These are phyloP conservation scores for Musa troglodytarum DNA, from an alignment of 176 grass and related monocot species.

Conservation along the genomic window DNA sequence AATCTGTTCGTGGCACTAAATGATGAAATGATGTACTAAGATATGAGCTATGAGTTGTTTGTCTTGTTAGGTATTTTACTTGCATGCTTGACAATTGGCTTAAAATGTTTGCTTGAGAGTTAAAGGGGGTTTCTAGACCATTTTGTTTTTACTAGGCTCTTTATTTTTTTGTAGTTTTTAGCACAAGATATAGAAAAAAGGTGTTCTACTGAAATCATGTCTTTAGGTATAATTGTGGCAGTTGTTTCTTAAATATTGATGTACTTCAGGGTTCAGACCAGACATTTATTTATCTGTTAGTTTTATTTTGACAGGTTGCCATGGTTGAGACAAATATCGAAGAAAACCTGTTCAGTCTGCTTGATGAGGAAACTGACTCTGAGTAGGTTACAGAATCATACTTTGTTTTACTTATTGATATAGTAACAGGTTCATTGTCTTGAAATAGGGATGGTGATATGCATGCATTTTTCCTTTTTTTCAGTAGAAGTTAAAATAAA, in stretches of 20 bases:
- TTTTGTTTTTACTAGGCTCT: neutral
- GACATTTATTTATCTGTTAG: neutral
- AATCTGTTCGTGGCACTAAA: neutral
- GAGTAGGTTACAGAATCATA: conserved; percentile 46
- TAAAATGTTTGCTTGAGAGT: neutral
- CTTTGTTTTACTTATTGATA: conserved; percentile 8
- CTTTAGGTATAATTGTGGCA: neutral
- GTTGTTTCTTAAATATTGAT: neutral
- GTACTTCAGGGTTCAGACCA: neutral
- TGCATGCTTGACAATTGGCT: too few species aligned
- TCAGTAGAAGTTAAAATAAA: neutral
- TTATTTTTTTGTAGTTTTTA: neutral
- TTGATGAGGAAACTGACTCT: conserved; percentile 95
- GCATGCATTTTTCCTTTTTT: neutral
- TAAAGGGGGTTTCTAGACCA: neutral
- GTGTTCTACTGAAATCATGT: neutral
- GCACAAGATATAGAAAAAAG: neutral
- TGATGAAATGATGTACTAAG: neutral
- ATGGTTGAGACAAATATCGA: conserved; percentile 81
- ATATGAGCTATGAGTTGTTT: neutral
- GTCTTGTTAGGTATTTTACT: neutral
- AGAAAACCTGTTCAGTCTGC: conserved; percentile 91
- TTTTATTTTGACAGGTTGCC: conserved; percentile 51
- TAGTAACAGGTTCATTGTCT: conserved; percentile 1
- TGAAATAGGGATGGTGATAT: neutral